Conservation (phyloP, 495 filamentous ascomycete species). For the Copromyces sp. region DNA sequence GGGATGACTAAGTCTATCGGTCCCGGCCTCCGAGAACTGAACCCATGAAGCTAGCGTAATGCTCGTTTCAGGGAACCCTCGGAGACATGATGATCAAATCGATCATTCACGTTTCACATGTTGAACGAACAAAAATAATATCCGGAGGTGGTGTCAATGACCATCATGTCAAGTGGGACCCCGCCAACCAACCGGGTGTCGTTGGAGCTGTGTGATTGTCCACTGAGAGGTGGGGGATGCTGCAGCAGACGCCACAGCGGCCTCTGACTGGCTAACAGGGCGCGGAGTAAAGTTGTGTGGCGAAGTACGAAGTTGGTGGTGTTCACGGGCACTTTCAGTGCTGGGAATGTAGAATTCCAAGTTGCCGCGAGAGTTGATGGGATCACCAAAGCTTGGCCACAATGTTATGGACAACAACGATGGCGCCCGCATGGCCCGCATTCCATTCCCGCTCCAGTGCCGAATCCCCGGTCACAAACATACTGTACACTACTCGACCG, state of each 20-base stretch:
- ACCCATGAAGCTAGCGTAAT: neutral
- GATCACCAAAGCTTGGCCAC: neutral
- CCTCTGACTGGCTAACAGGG: constrained; percentile 11
- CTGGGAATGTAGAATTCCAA: neutral
- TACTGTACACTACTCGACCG: too few relatives aligned
- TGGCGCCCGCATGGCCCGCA: neutral
- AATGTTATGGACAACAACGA: neutral
- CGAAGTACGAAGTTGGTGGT: neutral
- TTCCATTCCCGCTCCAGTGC: neutral
- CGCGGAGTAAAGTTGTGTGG: neutral
- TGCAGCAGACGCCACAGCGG: constrained; percentile 10
- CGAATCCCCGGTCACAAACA: neutral
- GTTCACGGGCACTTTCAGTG: neutral
- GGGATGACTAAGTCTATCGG: neutral
- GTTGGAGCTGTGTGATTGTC: constrained; percentile 4
- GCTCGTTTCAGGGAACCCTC: neutral
- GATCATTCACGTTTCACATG: neutral
- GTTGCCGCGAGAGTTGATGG: neutral
- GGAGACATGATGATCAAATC: neutral
- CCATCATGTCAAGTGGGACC: neutral
- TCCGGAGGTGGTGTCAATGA: neutral
- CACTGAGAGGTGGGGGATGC: constrained; percentile 6
- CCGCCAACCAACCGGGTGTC: neutral
- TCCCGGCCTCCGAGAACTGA: neutral
- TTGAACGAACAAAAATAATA: neutral